Evolutionary conservation across 129 eudicot genomes (phyloP).

Genomic region (Heracleum sosnowskyi): DNA sequence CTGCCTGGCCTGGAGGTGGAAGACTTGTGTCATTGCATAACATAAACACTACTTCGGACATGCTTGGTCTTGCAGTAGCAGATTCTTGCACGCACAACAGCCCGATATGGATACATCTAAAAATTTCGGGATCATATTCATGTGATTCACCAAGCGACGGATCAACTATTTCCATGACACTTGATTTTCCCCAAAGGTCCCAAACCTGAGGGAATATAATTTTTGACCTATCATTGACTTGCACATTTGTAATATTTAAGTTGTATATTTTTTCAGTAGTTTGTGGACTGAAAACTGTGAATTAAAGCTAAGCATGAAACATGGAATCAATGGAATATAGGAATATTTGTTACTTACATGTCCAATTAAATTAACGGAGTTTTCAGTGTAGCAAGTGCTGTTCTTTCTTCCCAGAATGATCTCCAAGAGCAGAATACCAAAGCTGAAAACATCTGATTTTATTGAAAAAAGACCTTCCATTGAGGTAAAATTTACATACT

Average conservation of each 20-base stretch:
- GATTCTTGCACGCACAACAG: constrained; percentile 11
- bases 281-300: not conserved
- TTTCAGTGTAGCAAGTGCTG: not conserved
- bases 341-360: not conserved
- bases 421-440: constrained; percentile 3
- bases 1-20: not conserved
- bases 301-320: too few species aligned
- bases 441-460: constrained; percentile 12
- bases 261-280: not conserved
- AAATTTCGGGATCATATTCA: not conserved
- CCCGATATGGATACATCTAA: constrained; percentile 4
- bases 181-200: not conserved
- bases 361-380: not conserved
- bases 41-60: constrained; percentile 2
- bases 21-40: not conserved
- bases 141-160: not conserved
- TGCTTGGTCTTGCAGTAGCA: constrained; percentile 1
- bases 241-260: not conserved
- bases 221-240: not conserved
- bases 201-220: not conserved
- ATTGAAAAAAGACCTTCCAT: constrained; percentile 4
- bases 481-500: not conserved
- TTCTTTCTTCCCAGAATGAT: not conserved
- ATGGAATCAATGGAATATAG: not conserved
- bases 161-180: not conserved